Evolutionary conservation across 192 early-diverging fungal genomes (phyloP).

Genomic region (Backusella circina): DNA sequence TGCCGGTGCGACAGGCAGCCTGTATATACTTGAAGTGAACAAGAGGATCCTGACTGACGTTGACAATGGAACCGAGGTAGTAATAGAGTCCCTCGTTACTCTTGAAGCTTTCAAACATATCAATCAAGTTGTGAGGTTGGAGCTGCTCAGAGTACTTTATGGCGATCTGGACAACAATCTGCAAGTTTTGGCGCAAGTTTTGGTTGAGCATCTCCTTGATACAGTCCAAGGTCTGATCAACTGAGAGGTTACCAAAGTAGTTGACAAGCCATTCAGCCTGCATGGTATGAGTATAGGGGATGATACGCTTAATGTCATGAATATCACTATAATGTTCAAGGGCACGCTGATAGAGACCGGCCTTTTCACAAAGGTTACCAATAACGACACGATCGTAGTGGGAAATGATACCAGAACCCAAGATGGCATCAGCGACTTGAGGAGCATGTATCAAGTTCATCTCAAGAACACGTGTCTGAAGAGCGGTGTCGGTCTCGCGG

Average conservation of each 20-base stretch:
- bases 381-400: constrained; percentile 94
- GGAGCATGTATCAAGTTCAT: constrained; percentile 97
- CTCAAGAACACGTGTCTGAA: constrained; percentile 95
- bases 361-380: constrained; percentile 94
- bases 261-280: constrained; percentile 88
- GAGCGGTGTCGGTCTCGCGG: constrained; percentile 82
- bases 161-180: constrained; percentile 91
- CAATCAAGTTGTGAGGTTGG: constrained; percentile 82
- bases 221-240: constrained; percentile 95
- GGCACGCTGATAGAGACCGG: constrained; percentile 92
- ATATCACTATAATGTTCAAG: constrained; percentile 97
- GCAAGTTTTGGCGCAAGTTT: constrained; percentile 94
- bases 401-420: constrained; percentile 93
- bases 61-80: constrained; percentile 95
- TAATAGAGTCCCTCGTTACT: constrained; percentile 95
- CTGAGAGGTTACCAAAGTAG: constrained; percentile 94
- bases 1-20: constrained; percentile 87
- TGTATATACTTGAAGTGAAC: constrained; percentile 99
- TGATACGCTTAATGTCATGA: constrained; percentile 93
- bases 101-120: constrained; percentile 89
- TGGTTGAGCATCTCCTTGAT: constrained; percentile 90
- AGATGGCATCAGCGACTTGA: constrained; percentile 97
- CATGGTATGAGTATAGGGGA: constrained; percentile 85
- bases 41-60: constrained; percentile 89
- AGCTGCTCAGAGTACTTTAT: constrained; percentile 98